A percentile compares a stretch with the other conserved stretches of the same genome.
Evolutionary conservation across 495 filamentous ascomycete species (phyloP).

Genomic region (Talaromyces liani): DNA sequence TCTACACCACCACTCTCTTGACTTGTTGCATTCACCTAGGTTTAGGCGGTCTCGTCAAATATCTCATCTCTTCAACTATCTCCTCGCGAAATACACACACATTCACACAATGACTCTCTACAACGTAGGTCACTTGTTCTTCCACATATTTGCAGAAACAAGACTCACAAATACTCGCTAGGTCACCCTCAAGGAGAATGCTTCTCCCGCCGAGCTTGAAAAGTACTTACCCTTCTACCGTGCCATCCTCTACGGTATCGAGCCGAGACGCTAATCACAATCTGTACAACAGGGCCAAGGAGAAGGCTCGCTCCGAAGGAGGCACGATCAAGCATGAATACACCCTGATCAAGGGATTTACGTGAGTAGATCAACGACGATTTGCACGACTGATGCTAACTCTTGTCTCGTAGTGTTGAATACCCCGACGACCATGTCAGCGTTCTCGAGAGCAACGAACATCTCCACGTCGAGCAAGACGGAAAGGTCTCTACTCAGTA

Average conservation of each 20-base stretch:
- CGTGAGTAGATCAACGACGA: slow-evolving; percentile 46
- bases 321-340: slow-evolving; percentile 79
- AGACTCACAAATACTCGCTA: slow-evolving; percentile 20
- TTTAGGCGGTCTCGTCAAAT: neutral
- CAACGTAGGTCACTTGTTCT: slow-evolving; percentile 47
- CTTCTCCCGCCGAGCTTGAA: slow-evolving; percentile 52
- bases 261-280: neutral
- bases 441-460: slow-evolving; percentile 54
- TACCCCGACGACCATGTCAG: slow-evolving; percentile 58
- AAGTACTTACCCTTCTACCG: slow-evolving; percentile 36
- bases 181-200: slow-evolving; percentile 71
- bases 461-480: slow-evolving; percentile 74
- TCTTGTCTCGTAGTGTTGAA: slow-evolving; percentile 49
- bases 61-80: neutral
- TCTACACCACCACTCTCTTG: neutral
- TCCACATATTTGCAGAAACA: neutral
- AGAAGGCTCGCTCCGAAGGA: slow-evolving; percentile 58
- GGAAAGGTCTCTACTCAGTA: slow-evolving; percentile 63
- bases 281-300: slow-evolving; percentile 56
- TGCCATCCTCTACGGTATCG: neutral
- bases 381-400: neutral
- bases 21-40: neutral
- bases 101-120: slow-evolving; percentile 59
- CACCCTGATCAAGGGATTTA: slow-evolving; percentile 81
- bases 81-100: neutral